These are phyloP conservation scores for Exobasidium rhododendri DNA, from an alignment of 1,284 basidiomycete species.

Conservation along the genomic window DNA sequence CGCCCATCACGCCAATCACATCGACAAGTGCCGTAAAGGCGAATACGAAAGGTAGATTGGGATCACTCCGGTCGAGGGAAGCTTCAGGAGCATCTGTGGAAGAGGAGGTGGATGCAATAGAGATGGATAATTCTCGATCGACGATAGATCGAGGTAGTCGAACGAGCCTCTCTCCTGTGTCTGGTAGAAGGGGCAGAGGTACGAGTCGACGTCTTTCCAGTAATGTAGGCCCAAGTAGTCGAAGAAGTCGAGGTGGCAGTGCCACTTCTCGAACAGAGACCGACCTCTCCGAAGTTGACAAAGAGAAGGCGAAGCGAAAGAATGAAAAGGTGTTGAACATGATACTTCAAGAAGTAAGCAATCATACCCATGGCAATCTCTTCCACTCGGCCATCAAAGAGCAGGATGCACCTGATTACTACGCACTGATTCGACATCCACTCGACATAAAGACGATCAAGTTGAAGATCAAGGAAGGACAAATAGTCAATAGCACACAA, in stretches of 20 bases:
- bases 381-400: constrained; percentile 52
- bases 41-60: not conserved
- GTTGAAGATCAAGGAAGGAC: constrained; percentile 43
- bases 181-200: constrained; percentile 3
- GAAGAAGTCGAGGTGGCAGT: constrained; percentile 8
- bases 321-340: constrained; percentile 42
- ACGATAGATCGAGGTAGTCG: not conserved
- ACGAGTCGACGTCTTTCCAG: not conserved
- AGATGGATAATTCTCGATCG: not conserved
- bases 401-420: constrained; percentile 49
- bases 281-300: not conserved
- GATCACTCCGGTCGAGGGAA: constrained; percentile 5
- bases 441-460: constrained; percentile 51
- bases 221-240: not conserved
- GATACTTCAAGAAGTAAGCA: constrained; percentile 47
- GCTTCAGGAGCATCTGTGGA: constrained; percentile 6
- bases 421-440: constrained; percentile 40
- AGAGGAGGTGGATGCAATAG: not conserved
- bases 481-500: constrained; percentile 29
- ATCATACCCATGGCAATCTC: constrained; percentile 51
- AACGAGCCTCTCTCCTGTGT: constrained; percentile 1
- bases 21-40: not conserved
- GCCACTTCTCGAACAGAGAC: not conserved
- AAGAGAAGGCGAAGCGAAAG: constrained; percentile 27
- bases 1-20: not conserved